These are phyloP conservation scores for Alnus glutinosa DNA, from an alignment of 306 rosid genomes.

Conservation along the genomic window DNA sequence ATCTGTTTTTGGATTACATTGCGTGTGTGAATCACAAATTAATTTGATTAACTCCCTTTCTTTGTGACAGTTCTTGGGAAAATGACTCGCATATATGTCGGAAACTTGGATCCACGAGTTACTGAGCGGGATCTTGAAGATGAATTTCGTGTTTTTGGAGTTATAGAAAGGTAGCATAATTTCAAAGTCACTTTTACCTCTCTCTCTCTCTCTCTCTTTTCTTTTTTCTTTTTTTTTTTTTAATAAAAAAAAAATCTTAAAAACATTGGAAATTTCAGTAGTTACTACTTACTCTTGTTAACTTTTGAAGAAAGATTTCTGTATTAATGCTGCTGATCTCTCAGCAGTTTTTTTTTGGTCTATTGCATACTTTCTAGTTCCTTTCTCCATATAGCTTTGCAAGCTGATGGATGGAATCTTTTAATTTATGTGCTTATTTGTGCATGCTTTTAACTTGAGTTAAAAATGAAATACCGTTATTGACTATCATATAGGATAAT, in stretches of 20 bases:
- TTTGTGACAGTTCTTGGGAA: constrained; percentile 34
- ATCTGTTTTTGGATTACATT: neutral
- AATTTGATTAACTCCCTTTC: neutral
- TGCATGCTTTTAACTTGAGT: neutral
- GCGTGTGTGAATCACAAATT: neutral
- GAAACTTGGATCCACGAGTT: constrained; percentile 88
- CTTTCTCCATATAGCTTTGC: neutral
- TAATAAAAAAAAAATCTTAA: too few species aligned
- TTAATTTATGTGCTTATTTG: neutral
- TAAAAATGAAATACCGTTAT: neutral
- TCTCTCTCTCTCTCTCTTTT: too few species aligned
- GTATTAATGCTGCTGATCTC: neutral
- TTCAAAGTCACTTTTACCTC: neutral
- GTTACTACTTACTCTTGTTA: neutral
- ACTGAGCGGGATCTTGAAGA: constrained; percentile 95
- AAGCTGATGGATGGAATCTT: neutral
- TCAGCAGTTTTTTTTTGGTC: neutral
- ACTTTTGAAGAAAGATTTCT: neutral
- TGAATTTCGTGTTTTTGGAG: constrained; percentile 91
- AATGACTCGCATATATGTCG: constrained; percentile 97
- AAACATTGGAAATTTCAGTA: neutral
- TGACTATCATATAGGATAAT: neutral
- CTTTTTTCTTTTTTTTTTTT: neutral
- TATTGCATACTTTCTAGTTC: neutral
- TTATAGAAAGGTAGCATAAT: constrained; percentile 71